A percentile compares a stretch with the other conserved stretches of the same genome.
phyloP scores from a whole-genome alignment of 108 stramenopile genomes.

The Nitzschia palea region DNA sequence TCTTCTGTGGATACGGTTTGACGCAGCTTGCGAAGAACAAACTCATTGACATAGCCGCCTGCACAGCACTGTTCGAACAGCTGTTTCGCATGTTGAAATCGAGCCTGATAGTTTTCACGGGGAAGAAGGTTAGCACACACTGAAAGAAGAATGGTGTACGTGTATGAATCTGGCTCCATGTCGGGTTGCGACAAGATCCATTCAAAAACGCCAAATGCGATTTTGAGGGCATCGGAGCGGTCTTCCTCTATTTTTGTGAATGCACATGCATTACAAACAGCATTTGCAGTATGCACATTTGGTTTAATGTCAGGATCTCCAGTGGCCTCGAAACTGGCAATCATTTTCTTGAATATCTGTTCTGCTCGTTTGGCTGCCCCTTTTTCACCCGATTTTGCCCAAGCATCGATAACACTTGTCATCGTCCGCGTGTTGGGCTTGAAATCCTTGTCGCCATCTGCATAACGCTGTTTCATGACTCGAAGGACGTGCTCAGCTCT shows the following conservation, averaged over 20 bases:
- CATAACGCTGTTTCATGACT: conserved; percentile 57
- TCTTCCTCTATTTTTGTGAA: conserved; percentile 57
- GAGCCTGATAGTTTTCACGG: conserved; percentile 50
- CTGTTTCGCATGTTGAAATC: conserved; percentile 63
- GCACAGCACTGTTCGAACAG: conserved; percentile 80
- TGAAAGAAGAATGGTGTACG: conserved; percentile 86
- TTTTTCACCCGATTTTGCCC: conserved; percentile 57
- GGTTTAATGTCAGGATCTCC: conserved; percentile 64
- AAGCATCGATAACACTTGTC: conserved; percentile 64
- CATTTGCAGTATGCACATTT: conserved; percentile 68
- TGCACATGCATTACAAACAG: conserved; percentile 83
- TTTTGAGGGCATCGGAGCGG: conserved; percentile 55
- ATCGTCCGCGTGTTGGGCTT: conserved; percentile 59
- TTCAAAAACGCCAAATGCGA: conserved; percentile 86
- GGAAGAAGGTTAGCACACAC: conserved; percentile 85
- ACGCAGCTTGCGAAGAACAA: conserved; percentile 83
- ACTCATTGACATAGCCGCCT: conserved; percentile 84
- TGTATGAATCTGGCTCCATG: conserved; percentile 86
- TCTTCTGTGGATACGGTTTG: conserved; percentile 76
- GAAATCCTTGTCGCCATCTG: conserved; percentile 56
- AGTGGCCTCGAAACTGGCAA: conserved; percentile 37
- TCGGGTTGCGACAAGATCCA: conserved; percentile 67
- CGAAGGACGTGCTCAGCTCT: conserved; percentile 64
- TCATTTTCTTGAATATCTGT: conserved; percentile 56
- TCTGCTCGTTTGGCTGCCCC: conserved; percentile 50